A percentile compares a stretch with the other conserved stretches of the same genome.
phyloP scores from a whole-genome alignment of 805 yeast genomes.

The Candida maltosa region DNA sequence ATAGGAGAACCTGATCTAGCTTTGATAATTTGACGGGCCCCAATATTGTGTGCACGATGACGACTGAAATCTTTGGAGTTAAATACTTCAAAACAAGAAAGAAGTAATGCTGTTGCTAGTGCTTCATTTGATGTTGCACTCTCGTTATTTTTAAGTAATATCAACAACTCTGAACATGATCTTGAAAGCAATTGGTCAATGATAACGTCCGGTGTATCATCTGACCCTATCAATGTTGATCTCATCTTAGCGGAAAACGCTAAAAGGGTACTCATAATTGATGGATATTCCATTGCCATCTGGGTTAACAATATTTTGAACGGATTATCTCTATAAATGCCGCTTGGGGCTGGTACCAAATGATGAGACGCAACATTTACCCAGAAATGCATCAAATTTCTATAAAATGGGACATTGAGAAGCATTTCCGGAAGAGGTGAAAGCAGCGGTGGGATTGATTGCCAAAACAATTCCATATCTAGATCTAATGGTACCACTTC shows the following conservation, averaged over 20 bases:
- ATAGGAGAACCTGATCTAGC: constrained; percentile 31
- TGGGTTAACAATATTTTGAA: constrained; percentile 63
- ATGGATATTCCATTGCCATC: constrained; percentile 59
- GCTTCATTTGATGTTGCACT: constrained; percentile 66
- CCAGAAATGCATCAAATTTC: constrained; percentile 62
- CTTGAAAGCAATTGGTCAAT: constrained; percentile 53
- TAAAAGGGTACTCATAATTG: constrained; percentile 54
- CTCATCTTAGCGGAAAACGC: constrained; percentile 37
- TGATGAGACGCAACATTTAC: constrained; percentile 55
- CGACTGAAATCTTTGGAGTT: constrained; percentile 43
- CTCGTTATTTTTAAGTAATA: constrained; percentile 44
- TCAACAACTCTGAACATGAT: constrained; percentile 55
- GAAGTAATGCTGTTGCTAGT: constrained; percentile 55
- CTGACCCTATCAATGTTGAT: constrained; percentile 19
- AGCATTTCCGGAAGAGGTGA: constrained; percentile 61
- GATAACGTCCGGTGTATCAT: constrained; percentile 34
- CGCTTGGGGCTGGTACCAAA: constrained; percentile 64
- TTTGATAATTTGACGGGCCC: constrained; percentile 62
- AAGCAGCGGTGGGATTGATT: constrained; percentile 30
- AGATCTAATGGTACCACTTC: constrained; percentile 4
- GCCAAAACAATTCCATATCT: constrained; percentile 10
- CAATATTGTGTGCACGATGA: constrained; percentile 65
- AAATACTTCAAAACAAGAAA: constrained; percentile 53
- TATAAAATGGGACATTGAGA: constrained; percentile 55
- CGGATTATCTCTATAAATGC: constrained; percentile 58